Evolutionary conservation across 116 monocot genomes (phyloP), one percentile per base, ranked within the genome.

Genomic region (Cymodocea nodosa): DNA sequence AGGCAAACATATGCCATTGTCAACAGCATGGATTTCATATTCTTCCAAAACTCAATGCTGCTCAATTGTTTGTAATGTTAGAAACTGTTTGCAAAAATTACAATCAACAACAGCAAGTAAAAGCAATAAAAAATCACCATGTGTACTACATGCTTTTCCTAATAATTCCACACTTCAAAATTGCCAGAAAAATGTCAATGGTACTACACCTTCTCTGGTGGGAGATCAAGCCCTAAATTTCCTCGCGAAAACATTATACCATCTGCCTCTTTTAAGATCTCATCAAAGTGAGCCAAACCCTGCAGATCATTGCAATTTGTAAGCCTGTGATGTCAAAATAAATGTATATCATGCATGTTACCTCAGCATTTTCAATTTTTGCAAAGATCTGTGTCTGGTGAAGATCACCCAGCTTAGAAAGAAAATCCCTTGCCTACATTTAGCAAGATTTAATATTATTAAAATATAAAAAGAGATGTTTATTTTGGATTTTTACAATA

Each of bases 291-390:
- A 17, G n/a, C 62, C 44, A 77, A 61, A 23, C 77, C 77, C 77
- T 76, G 51, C 62, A 67, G 36, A 17, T 52, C 5, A 49, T 59
- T 55, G 52, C 23, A 23, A 50, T 24, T 34, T 40, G 22, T 54
- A 53, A n/a, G 35, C 18, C 13, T 53, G n/a, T 67, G 66, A 11
- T 11, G 11, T 44, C 53, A 6, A 52, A 53, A 34, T 7, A 53
- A 34, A 13, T 10, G 15, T 5, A 19, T 20, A 66, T 52, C 8
- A 52, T 15, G 35, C 36, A 36, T 61, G 9, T 61, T 23, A 66
- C 76, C 76, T 77, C 77, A 44, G 67, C 20, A 13, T 77, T 77
- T 63, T 76, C 76, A 64, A 76, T 70, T 66, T 76, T 76, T 24
- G 76, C 76, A 60, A 76, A 76, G 20, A 77, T 77, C 48, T 67